Evolutionary conservation across 371 early-diverging fungal species (phyloP).

Genomic region (Mucor piriformis): DNA sequence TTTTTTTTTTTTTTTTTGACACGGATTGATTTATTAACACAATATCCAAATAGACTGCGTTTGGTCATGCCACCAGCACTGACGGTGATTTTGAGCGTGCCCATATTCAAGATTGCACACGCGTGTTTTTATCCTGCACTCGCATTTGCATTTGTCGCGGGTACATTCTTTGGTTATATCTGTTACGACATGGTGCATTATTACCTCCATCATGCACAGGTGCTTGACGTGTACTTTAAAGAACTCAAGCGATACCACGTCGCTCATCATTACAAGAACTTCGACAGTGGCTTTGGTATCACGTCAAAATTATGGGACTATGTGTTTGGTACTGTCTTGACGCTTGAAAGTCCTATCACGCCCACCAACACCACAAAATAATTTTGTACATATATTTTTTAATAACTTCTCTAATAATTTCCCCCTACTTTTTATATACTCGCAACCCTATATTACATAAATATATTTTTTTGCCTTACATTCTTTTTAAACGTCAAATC

Average conservation of each 20-base stretch:
- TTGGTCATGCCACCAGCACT: conserved; percentile 97
- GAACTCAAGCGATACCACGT: conserved; percentile 93
- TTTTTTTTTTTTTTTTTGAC: not conserved
- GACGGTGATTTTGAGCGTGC: conserved; percentile 66
- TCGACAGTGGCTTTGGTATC: conserved; percentile 88
- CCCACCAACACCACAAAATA: no score
- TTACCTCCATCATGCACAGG: conserved; percentile 91
- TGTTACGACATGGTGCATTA: conserved; percentile 92
- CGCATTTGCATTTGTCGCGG: conserved; percentile 71
- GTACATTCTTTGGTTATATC: conserved; percentile 83
- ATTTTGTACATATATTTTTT: no score
- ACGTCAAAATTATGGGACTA: conserved; percentile 93
- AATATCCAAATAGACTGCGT: conserved; percentile 63
- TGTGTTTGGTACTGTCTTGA: conserved; percentile 73
- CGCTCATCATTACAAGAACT: conserved; percentile 93
- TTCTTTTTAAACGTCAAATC: no score
- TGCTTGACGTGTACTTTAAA: conserved; percentile 68
- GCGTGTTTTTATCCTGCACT: conserved; percentile 49
- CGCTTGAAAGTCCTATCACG: conserved; percentile 12
- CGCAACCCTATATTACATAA: no score
- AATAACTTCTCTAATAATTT: no score
- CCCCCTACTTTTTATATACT: no score
- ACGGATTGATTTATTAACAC: not conserved
- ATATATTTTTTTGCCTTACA: no score
- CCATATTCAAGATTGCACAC: conserved; percentile 59